Evolutionary conservation across 2,329 filamentous ascomycete species (phyloP), one percentile per base, ranked within the genome.

Genomic region (Penicillium italicum): DNA sequence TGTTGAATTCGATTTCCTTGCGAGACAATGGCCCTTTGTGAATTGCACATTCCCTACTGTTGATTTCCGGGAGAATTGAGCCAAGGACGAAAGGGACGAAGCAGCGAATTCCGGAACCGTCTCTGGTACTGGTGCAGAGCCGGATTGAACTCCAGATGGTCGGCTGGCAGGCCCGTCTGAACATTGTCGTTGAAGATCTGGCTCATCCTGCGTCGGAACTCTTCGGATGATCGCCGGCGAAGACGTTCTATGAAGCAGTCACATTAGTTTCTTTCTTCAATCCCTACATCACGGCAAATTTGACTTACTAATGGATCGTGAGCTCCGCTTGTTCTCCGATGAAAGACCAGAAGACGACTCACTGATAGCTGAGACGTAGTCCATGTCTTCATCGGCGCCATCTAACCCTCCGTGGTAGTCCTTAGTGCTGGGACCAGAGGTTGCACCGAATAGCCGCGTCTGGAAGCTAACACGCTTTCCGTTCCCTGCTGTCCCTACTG

Each of bases 181-280:
- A 69, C 58, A 43, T 59, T 69, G 14, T 72, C 69, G 46, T 72
- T 70, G 48, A 72, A 69, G 4, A 72, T 62, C 46, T 62, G 62
- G 60, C 69, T 72, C 52, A 72, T 66, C 36, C 56, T 65, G 44
- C 69, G 68, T 56, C 69, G 66, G 33, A 71, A 69, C 40, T 69
- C 67, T 48, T 72, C 69, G 0, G 69, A 71, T 16, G 69, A 71
- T 38, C 63, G 67, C 36, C 59, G 58, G 36, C 65, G 66, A 52
- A 58, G 59, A 31, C 56, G 50, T 30, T 59, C 66, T 68, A 47
- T 22, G 3, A 22, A 26, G 7, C 20, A 37, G 30, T 3, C n/a
- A 5, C 20, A 18, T 60, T 47, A 47, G 43, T 33, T 33, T 44
- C 7, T 22, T 10, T 22, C 4, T 37, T 28, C 18, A 18, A 45